These are phyloP conservation scores for Tolypocladium cylindrosporum DNA, from an alignment of 2,329 filamentous ascomycete genomes.

Conservation along the genomic window DNA sequence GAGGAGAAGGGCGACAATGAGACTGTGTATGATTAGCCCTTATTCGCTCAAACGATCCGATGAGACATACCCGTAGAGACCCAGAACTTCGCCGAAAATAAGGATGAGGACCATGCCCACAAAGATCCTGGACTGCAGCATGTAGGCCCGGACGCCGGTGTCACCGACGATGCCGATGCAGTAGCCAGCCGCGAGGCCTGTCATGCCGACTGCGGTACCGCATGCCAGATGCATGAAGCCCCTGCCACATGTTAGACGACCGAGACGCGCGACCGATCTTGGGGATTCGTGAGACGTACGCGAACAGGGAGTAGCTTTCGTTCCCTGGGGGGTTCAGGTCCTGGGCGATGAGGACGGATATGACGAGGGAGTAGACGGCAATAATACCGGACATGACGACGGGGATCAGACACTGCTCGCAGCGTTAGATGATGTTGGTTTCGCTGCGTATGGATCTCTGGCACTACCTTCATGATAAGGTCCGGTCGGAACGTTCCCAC, in stretches of 20 bases:
- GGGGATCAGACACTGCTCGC: conserved; percentile 62
- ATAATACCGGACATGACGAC: conserved; percentile 99
- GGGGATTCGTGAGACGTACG: conserved; percentile 36
- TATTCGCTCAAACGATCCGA: too few relatives aligned
- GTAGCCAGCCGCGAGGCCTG: conserved; percentile 89
- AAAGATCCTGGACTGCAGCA: conserved; percentile 92
- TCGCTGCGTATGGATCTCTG: background rate
- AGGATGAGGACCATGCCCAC: conserved; percentile 98
- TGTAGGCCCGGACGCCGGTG: conserved; percentile 85
- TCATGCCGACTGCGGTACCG: conserved; percentile 82
- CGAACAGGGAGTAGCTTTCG: conserved; percentile 71
- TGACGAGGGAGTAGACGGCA: conserved; percentile 93
- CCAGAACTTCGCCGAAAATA: conserved; percentile 96
- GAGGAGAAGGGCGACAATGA: conserved; percentile 87
- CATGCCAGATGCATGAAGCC: conserved; percentile 91
- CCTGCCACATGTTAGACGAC: conserved; percentile 29
- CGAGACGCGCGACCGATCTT: background rate
- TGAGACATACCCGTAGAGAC: conserved; percentile 76
- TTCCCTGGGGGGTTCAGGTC: conserved; percentile 65
- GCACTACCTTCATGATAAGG: conserved; percentile 75
- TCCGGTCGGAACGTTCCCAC: conserved; percentile 78
- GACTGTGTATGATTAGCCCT: conserved; percentile 34
- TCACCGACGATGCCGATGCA: conserved; percentile 95
- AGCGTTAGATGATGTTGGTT: background rate
- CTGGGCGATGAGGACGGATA: conserved; percentile 89